phyloP scores from a whole-genome alignment of 768 basidiomycete genomes.

The Leccinum sublutescens region DNA sequence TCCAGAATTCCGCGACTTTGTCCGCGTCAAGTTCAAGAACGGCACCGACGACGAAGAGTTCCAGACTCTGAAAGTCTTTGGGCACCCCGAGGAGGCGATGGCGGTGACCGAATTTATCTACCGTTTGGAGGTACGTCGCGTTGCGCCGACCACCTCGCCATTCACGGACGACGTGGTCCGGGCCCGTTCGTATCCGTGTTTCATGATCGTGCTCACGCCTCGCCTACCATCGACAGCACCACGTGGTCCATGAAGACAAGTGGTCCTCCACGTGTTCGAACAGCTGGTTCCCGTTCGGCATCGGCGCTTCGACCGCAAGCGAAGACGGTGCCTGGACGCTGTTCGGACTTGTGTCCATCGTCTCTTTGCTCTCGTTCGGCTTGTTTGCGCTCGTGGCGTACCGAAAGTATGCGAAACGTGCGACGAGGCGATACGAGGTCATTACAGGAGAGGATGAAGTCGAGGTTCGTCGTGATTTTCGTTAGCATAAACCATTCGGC shows the following conservation, averaged over 20 bases:
- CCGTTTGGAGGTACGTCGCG: constrained; percentile 60
- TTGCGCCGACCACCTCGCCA: no score
- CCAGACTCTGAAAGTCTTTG: constrained; percentile 67
- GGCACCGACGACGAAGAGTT: constrained; percentile 58
- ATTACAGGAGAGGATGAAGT: constrained; percentile 3
- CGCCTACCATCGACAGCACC: constrained; percentile 10
- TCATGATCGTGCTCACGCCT: neutral
- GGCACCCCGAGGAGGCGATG: constrained; percentile 61
- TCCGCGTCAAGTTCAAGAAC: constrained; percentile 82
- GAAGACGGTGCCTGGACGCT: neutral
- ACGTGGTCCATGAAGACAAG: constrained; percentile 37
- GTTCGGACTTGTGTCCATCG: neutral
- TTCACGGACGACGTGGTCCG: constrained; percentile 30
- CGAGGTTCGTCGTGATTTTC: constrained; percentile 8
- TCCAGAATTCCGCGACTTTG: constrained; percentile 76
- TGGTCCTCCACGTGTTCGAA: constrained; percentile 42
- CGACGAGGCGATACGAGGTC: constrained; percentile 4
- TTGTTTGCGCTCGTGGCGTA: constrained; percentile 15
- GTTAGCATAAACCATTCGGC: neutral
- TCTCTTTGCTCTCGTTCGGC: constrained; percentile 14
- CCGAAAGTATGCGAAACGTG: constrained; percentile 5
- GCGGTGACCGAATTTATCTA: constrained; percentile 83
- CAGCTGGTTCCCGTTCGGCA: constrained; percentile 25
- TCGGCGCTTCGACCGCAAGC: constrained; percentile 3
- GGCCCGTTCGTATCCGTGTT: neutral